Base-by-base conservation (phyloP, 2,329 filamentous ascomycete species). In the Pochonia chlamydosporia region DNA sequence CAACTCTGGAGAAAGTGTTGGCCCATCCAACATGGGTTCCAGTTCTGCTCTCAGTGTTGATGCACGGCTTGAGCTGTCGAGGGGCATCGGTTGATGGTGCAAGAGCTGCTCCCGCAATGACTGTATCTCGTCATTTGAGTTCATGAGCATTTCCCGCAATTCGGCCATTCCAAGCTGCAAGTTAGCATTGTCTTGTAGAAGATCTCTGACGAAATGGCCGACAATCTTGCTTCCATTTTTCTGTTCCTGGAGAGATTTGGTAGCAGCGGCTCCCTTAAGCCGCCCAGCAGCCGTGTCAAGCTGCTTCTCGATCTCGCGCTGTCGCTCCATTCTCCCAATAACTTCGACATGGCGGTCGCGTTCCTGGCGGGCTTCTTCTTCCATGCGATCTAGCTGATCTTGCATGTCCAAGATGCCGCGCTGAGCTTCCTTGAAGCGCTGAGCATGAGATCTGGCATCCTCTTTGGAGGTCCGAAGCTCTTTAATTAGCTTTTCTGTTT, bases 131-230 rank as follows among this genome's bases (percentile, higher is more conserved):
- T 96, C 88, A 59, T 97, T 95, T 3, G 92, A 96, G 62, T 81
- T 90, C 59, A 89, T 79, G 20, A 99, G 75, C 82, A 99, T 84
- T 62, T 96, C 91, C 16, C 91, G 79, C 41, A 99, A 71, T 69
- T 99, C 93, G 44, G 91, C 81, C 50, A 97, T 95, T 14, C 90
- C 90, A 52, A 93, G 78, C 64, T 99, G 93, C 39, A 99, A 72
- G 56, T 89, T 96, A 9, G 91, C 89, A 61, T 99, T 99, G 64
- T 99, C 93, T 59, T 95, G 85, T 16, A 99, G 73, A 47, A 99
- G 87, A 63, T 97, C 93, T 56, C 91, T 89, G 47, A 99, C 93
- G 57, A 99, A 97, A 61, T 95, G 89, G 18, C 89, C 91, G n/a
- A 97, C 89, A 31, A 95, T 89, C 49, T 74, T 83, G 51, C 75